phyloP scores from a whole-genome alignment of 2,329 filamentous ascomycete species.

The Xylariaceae sp. region DNA sequence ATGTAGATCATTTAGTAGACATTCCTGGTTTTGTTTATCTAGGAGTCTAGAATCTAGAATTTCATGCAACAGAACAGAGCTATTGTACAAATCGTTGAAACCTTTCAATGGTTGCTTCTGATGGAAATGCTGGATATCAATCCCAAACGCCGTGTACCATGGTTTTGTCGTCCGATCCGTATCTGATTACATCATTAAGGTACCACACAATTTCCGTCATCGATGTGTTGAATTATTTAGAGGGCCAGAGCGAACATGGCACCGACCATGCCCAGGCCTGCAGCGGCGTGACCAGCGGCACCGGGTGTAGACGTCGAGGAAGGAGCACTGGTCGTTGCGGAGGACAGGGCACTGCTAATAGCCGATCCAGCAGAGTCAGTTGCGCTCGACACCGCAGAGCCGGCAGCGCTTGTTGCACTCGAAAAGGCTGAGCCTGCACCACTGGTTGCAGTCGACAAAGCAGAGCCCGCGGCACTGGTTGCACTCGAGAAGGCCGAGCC shows the following conservation, averaged over 20 bases:
- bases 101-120: too few species aligned
- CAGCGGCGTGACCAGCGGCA: conserved; percentile 25
- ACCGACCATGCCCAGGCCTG: conserved; percentile 31
- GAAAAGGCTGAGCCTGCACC: background rate
- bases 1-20: background rate
- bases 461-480: background rate
- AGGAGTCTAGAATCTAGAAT: too few species aligned
- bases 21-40: too few species aligned
- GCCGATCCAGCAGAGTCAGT: background rate
- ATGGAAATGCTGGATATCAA: background rate
- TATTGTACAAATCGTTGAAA: too few species aligned
- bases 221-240: conserved; percentile 15
- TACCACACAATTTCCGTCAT: background rate
- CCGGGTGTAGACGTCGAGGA: conserved; percentile 11
- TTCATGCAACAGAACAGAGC: too few species aligned
- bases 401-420: background rate
- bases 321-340: conserved; percentile 1
- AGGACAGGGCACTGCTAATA: background rate
- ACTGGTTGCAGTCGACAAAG: background rate
- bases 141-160: background rate
- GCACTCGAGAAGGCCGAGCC: background rate
- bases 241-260: conserved; percentile 32
- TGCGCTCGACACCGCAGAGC: background rate
- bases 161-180: background rate
- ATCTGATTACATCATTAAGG: background rate